Percentiles rank a stretch among this genome's conserved stretches.
These are phyloP conservation scores for Lentinula raphanica DNA, from an alignment of 768 basidiomycete species.

Conservation along the genomic window DNA sequence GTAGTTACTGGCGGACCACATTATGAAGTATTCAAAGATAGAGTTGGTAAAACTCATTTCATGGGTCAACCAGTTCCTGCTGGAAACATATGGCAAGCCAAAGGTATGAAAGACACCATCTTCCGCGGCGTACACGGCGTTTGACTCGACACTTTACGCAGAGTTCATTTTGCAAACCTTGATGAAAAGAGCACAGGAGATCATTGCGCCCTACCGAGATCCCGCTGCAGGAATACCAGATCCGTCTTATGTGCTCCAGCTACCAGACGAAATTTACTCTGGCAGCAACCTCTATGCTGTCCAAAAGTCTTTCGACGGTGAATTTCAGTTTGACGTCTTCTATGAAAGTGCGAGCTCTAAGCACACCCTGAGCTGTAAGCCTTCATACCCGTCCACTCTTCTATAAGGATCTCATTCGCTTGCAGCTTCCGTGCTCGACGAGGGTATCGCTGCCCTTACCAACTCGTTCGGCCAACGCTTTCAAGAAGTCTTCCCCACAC, in stretches of 20 bases:
- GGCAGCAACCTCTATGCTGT: slow-evolving; percentile 81
- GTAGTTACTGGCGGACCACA: slow-evolving; percentile 50
- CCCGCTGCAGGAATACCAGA: slow-evolving; percentile 52
- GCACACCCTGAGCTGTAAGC: slow-evolving; percentile 59
- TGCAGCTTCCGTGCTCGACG: slow-evolving; percentile 59
- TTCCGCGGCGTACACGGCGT: neutral
- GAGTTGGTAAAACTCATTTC: slow-evolving; percentile 68
- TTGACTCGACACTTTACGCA: slow-evolving; percentile 19
- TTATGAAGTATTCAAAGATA: slow-evolving; percentile 50
- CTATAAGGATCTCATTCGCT: slow-evolving; percentile 5
- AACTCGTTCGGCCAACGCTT: slow-evolving; percentile 65
- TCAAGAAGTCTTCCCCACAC: slow-evolving; percentile 61
- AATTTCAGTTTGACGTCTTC: slow-evolving; percentile 86
- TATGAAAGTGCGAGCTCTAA: slow-evolving; percentile 74
- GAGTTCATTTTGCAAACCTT: slow-evolving; percentile 63
- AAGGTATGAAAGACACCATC: slow-evolving; percentile 44
- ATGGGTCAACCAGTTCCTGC: slow-evolving; percentile 55
- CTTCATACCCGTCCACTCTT: neutral
- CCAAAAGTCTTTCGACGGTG: slow-evolving; percentile 80
- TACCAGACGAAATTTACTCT: slow-evolving; percentile 68
- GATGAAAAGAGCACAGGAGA: slow-evolving; percentile 47
- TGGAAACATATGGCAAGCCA: slow-evolving; percentile 80
- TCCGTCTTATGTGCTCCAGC: slow-evolving; percentile 71
- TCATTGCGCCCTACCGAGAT: slow-evolving; percentile 53
- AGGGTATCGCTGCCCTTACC: slow-evolving; percentile 63